Evolutionary conservation across 1,284 basidiomycete genomes (phyloP).

Genomic region (Cryptococcus deneoformans): DNA sequence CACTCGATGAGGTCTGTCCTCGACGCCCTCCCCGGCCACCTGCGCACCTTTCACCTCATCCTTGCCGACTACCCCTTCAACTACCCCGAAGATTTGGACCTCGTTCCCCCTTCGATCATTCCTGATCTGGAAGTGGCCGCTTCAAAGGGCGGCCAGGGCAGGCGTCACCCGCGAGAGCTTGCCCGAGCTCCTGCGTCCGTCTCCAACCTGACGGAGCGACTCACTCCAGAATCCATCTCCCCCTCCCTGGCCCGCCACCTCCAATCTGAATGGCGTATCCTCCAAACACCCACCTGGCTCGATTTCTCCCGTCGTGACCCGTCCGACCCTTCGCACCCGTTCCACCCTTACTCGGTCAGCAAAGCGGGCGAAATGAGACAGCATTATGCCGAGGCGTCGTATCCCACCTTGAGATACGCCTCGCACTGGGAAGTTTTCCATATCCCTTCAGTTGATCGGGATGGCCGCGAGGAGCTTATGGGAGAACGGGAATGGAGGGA

Average conservation of each 20-base stretch:
- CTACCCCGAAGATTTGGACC: constrained; percentile 17
- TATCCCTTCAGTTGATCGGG: constrained; percentile 28
- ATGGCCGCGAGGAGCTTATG: constrained; percentile 15
- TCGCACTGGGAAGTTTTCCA: constrained; percentile 45
- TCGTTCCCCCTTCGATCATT: constrained; percentile 27
- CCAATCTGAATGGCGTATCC: constrained; percentile 30
- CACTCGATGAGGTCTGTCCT: constrained; percentile 46
- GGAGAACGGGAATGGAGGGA: constrained; percentile 33
- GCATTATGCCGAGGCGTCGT: constrained; percentile 11
- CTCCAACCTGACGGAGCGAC: background rate
- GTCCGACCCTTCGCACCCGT: constrained; percentile 27
- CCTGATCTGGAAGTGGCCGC: constrained; percentile 17
- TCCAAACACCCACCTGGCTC: constrained; percentile 43
- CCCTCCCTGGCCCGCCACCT: constrained; percentile 12
- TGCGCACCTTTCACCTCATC: constrained; percentile 41
- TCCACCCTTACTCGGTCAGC: constrained; percentile 19
- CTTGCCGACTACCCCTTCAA: constrained; percentile 39
- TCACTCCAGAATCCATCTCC: constrained; percentile 7
- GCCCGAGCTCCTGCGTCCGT: background rate
- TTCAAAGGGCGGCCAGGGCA: background rate
- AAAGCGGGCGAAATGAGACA: constrained; percentile 7
- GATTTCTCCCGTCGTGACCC: constrained; percentile 36
- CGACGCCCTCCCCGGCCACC: constrained; percentile 30
- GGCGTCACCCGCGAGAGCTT: background rate
- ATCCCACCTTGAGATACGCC: constrained; percentile 35